phyloP scores from a whole-genome alignment of 192 early-diverging fungal species.

The Dimargaris cristalligena region DNA sequence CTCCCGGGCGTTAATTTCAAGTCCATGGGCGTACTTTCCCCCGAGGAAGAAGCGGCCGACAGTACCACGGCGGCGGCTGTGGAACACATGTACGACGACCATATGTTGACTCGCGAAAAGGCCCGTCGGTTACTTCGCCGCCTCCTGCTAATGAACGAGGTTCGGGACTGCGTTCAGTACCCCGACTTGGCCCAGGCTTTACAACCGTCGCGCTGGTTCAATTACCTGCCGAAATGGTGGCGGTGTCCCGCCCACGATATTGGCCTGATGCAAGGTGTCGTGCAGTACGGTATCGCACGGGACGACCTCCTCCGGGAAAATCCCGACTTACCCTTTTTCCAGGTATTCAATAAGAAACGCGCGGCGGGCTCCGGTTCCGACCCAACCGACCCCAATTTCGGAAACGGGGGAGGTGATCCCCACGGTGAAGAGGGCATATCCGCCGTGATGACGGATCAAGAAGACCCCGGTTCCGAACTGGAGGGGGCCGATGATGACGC shows the following conservation, averaged over 20 bases:
- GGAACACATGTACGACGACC: conserved; percentile 6
- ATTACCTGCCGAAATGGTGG: conserved; percentile 62
- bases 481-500: not conserved
- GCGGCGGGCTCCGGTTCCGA: not conserved
- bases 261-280: conserved; percentile 47
- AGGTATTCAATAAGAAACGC: conserved; percentile 16
- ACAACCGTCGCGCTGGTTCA: conserved; percentile 27
- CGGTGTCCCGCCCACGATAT: conserved; percentile 41
- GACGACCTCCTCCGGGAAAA: conserved; percentile 49
- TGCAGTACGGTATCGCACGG: conserved; percentile 48
- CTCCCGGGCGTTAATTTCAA: conserved; percentile 1
- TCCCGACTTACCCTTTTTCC: conserved; percentile 29
- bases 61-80: too few species aligned
- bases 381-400: not conserved
- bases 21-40: conserved; percentile 3
- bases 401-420: not conserved
- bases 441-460: not conserved
- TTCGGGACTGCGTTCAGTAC: not conserved
- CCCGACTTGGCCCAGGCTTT: conserved; percentile 25
- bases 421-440: not conserved
- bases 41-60: too few species aligned
- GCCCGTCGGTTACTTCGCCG: conserved; percentile 3
- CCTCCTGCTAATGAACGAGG: conserved; percentile 11
- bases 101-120: conserved; percentile 3
- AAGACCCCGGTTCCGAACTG: not conserved